Evolutionary conservation across 179 eudicot genomes (phyloP).

Genomic region (Silene noctiflora): DNA sequence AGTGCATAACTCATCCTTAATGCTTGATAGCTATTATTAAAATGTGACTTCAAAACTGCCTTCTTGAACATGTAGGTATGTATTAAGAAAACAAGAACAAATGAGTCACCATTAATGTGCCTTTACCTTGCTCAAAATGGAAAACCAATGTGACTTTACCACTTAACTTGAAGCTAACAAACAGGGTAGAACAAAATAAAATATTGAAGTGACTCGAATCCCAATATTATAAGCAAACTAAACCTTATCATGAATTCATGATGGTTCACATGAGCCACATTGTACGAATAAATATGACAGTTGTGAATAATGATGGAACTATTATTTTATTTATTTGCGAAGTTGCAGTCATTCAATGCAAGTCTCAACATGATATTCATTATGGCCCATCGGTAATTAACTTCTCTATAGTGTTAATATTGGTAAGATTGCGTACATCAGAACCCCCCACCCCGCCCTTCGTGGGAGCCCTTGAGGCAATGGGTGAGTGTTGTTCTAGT

Average conservation of each 20-base stretch:
- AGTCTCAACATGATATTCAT: neutral
- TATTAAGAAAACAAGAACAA: neutral
- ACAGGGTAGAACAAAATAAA: neutral
- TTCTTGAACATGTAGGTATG: slow-evolving; percentile 1
- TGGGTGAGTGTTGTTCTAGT: neutral
- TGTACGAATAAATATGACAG: neutral
- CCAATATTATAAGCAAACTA: neutral
- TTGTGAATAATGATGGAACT: neutral
- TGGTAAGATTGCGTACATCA: neutral
- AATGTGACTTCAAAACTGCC: neutral
- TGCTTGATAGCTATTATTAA: neutral
- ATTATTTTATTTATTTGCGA: no score
- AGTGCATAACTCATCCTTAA: neutral
- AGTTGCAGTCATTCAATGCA: no score
- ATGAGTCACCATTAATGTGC: neutral
- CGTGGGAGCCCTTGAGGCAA: neutral
- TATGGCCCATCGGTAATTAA: neutral
- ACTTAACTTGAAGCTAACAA: neutral
- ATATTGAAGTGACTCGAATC: neutral
- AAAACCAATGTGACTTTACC: neutral
- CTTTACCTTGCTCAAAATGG: neutral
- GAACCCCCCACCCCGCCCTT: neutral
- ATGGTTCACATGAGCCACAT: neutral
- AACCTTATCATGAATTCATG: no score
- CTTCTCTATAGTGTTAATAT: neutral